Percentiles rank a stretch among this genome's conserved stretches.
Conservation (phyloP, 208 protist species). For the Leishmania gerbilli region DNA sequence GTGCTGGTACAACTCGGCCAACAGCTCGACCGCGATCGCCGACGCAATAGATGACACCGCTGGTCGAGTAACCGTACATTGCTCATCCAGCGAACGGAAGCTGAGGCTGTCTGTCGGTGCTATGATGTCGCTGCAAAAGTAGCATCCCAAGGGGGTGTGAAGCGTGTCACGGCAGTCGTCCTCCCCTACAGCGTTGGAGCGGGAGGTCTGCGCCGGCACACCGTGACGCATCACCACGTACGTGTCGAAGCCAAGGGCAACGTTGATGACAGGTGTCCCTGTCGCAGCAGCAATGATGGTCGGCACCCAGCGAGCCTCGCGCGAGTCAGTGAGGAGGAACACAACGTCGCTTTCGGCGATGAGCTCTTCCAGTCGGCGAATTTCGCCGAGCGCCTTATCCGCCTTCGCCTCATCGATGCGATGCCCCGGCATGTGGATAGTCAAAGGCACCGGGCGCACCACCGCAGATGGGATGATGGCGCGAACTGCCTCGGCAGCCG, state of each 20-base stretch:
- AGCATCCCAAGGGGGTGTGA: slow-evolving; percentile 91
- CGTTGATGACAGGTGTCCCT: slow-evolving; percentile 94
- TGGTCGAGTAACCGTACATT: slow-evolving; percentile 98
- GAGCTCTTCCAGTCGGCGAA: slow-evolving; percentile 73
- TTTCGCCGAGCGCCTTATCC: slow-evolving; percentile 35
- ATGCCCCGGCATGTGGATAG: slow-evolving; percentile 98
- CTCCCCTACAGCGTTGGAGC: slow-evolving; percentile 17
- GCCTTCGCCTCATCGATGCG: slow-evolving; percentile 37
- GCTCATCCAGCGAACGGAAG: slow-evolving; percentile 97
- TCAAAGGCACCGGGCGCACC: slow-evolving; percentile 58
- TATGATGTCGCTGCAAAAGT: slow-evolving; percentile 98
- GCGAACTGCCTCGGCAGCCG: slow-evolving; percentile 87
- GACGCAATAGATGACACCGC: slow-evolving; percentile 94
- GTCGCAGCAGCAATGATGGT: slow-evolving; percentile 88
- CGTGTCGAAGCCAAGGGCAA: slow-evolving; percentile 97
- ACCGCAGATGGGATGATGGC: slow-evolving; percentile 89
- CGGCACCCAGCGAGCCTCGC: slow-evolving; percentile 98
- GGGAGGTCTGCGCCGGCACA: slow-evolving; percentile 23
- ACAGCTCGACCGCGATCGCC: slow-evolving; percentile 94
- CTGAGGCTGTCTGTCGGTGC: slow-evolving; percentile 90
- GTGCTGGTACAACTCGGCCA: slow-evolving; percentile 95
- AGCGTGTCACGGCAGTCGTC: not conserved
- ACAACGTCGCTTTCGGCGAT: slow-evolving; percentile 94
- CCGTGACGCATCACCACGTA: slow-evolving; percentile 99
- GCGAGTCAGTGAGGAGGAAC: slow-evolving; percentile 98